A percentile compares a stretch with the other conserved stretches of the same genome.
These are phyloP conservation scores for Xylaria sp. DNA, from an alignment of 2,329 filamentous ascomycete genomes.

Conservation along the genomic window DNA sequence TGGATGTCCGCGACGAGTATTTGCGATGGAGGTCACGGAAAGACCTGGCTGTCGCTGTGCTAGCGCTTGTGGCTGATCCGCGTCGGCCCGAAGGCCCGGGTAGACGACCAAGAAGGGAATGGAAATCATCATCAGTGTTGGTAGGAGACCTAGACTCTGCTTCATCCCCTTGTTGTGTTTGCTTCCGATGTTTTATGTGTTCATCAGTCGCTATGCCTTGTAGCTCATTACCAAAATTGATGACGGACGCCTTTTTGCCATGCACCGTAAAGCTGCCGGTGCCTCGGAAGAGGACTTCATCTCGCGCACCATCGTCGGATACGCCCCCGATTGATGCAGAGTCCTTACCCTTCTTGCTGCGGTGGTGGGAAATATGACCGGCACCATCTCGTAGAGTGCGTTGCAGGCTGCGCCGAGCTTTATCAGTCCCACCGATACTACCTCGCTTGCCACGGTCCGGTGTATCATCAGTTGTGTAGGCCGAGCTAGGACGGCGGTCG, in stretches of 20 bases:
- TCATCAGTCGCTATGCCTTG: conserved; percentile 80
- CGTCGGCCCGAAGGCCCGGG: conserved; percentile 62
- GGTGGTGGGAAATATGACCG: conserved; percentile 72
- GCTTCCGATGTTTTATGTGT: conserved; percentile 71
- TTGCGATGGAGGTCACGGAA: conserved; percentile 71
- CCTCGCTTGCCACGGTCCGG: conserved; percentile 52
- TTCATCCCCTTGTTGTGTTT: conserved; percentile 56
- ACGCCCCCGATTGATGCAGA: conserved; percentile 68
- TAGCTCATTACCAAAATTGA: conserved; percentile 95
- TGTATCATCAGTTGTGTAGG: conserved; percentile 56
- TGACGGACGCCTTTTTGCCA: conserved; percentile 96
- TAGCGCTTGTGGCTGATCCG: conserved; percentile 71
- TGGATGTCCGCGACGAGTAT: conserved; percentile 63
- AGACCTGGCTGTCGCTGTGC: conserved; percentile 73
- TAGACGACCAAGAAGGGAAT: conserved; percentile 60
- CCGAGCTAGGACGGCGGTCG: conserved; percentile 55
- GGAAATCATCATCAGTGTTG: conserved; percentile 61
- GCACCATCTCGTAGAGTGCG: conserved; percentile 86
- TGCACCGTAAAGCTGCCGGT: conserved; percentile 94
- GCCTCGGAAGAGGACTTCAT: conserved; percentile 79
- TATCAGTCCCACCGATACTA: conserved; percentile 50
- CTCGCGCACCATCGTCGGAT: conserved; percentile 61
- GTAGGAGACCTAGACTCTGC: conserved; percentile 49
- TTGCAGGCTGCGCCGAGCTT: conserved; percentile 84
- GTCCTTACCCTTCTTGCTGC: conserved; percentile 81